A percentile compares a stretch with the other conserved stretches of the same genome.
Evolutionary conservation across 441 rosid species (phyloP).

Genomic region (Manihot esculenta): DNA sequence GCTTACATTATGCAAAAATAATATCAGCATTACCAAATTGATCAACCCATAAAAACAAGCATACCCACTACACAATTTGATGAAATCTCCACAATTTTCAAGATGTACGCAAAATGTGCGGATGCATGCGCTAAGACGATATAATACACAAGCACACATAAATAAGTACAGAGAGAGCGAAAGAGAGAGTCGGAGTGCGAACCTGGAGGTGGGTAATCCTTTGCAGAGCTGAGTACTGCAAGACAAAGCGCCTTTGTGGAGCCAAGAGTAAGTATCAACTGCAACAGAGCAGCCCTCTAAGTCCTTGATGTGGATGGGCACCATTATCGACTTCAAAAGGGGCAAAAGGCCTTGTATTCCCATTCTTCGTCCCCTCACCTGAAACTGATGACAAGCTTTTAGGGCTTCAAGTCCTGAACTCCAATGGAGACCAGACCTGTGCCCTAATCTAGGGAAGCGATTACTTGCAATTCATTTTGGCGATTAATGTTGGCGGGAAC

Average conservation of each 20-base stretch:
- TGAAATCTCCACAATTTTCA: not conserved
- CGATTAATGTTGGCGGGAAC: not conserved
- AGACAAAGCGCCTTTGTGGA: conserved; percentile 87
- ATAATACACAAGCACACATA: not conserved
- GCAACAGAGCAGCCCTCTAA: conserved; percentile 77
- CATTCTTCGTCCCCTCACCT: conserved; percentile 26
- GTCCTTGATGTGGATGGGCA: conserved; percentile 67
- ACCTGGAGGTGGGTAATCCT: conserved; percentile 77
- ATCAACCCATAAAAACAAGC: not conserved
- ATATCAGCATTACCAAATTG: not conserved
- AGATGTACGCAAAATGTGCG: not conserved
- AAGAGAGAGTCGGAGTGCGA: not conserved
- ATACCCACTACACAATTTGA: conserved; percentile 11
- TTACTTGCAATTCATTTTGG: not conserved
- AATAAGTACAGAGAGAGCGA: not conserved
- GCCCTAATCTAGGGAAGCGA: not conserved
- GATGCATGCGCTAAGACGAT: not conserved
- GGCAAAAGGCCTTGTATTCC: conserved; percentile 95
- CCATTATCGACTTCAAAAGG: conserved; percentile 79
- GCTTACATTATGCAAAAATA: not conserved
- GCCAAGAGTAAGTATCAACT: conserved; percentile 93
- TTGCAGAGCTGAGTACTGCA: conserved; percentile 87
- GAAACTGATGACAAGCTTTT: not conserved
- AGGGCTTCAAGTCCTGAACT: conserved; percentile 2
- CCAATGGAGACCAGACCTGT: not conserved